Conservation (phyloP, 78 protist genomes). For the slime mould (Dictyostelium discoideum) region dicty_2.7 NC_007089.4:1914501-1915000, state of each 20-base stretch:
- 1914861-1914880: background rate
- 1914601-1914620: background rate
- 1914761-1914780: background rate
- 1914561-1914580: background rate
- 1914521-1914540: background rate
- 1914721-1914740: background rate
- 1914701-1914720: background rate
- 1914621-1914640: background rate
- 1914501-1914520: background rate
- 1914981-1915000: slow-evolving; percentile 18
- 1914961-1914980: background rate
- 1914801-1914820: background rate
- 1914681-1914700: background rate
- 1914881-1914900: background rate
- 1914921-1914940: background rate
- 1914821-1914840: background rate
- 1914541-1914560: background rate
- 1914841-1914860: background rate
- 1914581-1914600: background rate
- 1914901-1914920: background rate
- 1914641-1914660: background rate
- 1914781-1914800: background rate
- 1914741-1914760: background rate
- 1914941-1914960: background rate
- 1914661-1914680: slow-evolving; percentile 9